A percentile compares a stretch with the other conserved stretches of the same genome.
Conservation (phyloP, 371 early-diverging fungal species). For the Capniomyces stellatus region DNA sequence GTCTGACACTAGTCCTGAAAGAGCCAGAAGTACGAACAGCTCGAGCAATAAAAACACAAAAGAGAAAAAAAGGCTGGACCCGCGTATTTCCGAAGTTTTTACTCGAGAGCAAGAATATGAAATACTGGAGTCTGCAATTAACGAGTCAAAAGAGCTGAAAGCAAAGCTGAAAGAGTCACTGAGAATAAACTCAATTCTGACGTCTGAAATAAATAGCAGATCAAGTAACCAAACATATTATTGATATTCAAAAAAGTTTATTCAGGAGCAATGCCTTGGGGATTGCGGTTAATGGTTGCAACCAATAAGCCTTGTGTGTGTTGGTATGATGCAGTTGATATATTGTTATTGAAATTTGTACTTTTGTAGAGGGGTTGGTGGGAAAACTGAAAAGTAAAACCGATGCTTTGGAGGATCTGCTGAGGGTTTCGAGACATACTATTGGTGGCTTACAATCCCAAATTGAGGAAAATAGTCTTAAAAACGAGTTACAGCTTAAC, state of each 20-base stretch:
- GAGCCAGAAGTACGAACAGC: background rate
- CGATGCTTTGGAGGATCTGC: background rate
- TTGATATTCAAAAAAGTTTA: background rate
- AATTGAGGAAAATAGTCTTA: background rate
- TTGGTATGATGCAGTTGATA: too few species aligned
- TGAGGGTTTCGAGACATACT: slow-evolving; percentile 4
- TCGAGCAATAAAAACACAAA: background rate
- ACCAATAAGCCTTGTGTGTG: too few species aligned
- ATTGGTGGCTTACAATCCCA: slow-evolving; percentile 1
- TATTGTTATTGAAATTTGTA: too few species aligned
- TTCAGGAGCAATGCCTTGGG: too few species aligned
- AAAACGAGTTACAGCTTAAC: background rate
- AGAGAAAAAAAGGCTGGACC: background rate
- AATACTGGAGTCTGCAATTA: background rate
- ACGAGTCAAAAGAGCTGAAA: background rate
- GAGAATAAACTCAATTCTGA: background rate
- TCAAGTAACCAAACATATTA: background rate
- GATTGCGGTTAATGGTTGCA: too few species aligned
- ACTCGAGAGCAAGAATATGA: slow-evolving; percentile 1
- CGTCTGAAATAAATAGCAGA: background rate
- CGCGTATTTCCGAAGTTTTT: background rate
- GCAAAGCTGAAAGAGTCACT: background rate
- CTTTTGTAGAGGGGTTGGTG: slow-evolving; percentile 1
- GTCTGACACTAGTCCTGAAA: too few species aligned
- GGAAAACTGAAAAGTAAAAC: background rate